Percentiles rank a stretch among this genome's conserved stretches.
Conservation (phyloP, 768 basidiomycete genomes). For the Auriculariales sp. region DNA sequence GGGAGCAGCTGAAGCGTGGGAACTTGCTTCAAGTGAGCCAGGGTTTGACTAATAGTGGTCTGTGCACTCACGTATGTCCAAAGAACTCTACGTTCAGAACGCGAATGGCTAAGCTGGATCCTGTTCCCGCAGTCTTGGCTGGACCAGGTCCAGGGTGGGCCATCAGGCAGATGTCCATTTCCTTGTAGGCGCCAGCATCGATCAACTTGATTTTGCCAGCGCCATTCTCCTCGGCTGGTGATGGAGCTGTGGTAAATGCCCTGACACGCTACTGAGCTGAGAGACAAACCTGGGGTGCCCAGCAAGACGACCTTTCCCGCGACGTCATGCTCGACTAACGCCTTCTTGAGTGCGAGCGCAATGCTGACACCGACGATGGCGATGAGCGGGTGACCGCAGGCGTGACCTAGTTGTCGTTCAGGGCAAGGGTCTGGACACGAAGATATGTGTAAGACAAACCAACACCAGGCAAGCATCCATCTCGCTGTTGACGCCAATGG, state of each 20-base stretch:
- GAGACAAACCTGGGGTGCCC: slow-evolving; percentile 66
- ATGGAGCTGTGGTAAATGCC: not conserved
- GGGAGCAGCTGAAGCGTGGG: not conserved
- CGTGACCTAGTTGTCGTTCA: too few relatives aligned
- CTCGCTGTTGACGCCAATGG: slow-evolving; percentile 71
- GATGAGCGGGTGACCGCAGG: slow-evolving; percentile 72
- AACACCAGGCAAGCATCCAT: slow-evolving; percentile 45
- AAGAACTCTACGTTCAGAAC: slow-evolving; percentile 46
- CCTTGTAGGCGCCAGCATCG: slow-evolving; percentile 56
- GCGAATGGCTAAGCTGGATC: slow-evolving; percentile 47
- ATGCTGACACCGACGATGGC: slow-evolving; percentile 63
- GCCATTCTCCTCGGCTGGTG: slow-evolving; percentile 63
- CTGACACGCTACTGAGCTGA: not conserved
- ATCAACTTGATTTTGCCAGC: slow-evolving; percentile 59
- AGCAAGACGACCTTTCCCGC: slow-evolving; percentile 55
- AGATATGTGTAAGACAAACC: too few relatives aligned
- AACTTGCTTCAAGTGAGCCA: too few relatives aligned
- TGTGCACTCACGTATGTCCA: slow-evolving; percentile 51
- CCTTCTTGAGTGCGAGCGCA: slow-evolving; percentile 51
- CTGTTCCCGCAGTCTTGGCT: slow-evolving; percentile 48
- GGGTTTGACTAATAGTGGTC: not conserved
- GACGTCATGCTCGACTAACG: slow-evolving; percentile 45
- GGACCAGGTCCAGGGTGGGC: slow-evolving; percentile 71
- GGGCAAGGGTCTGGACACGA: too few relatives aligned
- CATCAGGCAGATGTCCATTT: slow-evolving; percentile 70